Percentiles rank a stretch among this genome's conserved stretches.
phyloP scores from a whole-genome alignment of 345 rosid species.

The Combretum micranthum region DNA sequence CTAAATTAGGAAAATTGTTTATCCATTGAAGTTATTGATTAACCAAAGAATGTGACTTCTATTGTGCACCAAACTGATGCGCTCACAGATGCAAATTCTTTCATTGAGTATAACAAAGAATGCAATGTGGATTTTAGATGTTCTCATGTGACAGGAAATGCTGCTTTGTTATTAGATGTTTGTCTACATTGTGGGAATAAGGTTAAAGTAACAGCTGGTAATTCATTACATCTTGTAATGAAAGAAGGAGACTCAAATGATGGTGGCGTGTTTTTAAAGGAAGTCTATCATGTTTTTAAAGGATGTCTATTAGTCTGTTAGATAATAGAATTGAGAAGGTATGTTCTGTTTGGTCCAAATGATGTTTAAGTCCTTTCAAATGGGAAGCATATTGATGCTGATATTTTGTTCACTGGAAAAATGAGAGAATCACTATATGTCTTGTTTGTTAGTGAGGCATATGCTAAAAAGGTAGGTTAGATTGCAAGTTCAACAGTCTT shows the following conservation, averaged over 20 bases:
- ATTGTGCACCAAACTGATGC: no score
- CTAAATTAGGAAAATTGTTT: no score
- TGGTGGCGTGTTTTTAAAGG: background rate
- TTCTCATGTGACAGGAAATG: background rate
- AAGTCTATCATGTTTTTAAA: background rate
- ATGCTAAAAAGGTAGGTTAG: background rate
- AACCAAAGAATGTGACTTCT: no score
- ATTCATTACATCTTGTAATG: background rate
- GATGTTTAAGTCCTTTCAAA: background rate
- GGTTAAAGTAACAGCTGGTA: background rate
- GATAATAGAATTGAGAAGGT: background rate
- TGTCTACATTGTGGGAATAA: no score
- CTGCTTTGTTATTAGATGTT: no score
- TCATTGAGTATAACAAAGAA: no score
- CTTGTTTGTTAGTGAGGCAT: background rate
- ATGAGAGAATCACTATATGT: conserved; percentile 1
- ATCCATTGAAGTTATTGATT: no score
- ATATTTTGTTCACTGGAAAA: conserved; percentile 2
- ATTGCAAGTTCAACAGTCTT: background rate
- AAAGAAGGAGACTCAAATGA: background rate
- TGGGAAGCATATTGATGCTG: background rate
- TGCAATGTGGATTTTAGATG: no score
- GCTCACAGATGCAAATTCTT: no score
- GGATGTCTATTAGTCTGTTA: conserved; percentile 1
- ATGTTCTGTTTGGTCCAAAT: background rate